Evolutionary conservation across 805 yeast genomes (phyloP).

Genomic region (Ogataea parapolymorpha): DNA sequence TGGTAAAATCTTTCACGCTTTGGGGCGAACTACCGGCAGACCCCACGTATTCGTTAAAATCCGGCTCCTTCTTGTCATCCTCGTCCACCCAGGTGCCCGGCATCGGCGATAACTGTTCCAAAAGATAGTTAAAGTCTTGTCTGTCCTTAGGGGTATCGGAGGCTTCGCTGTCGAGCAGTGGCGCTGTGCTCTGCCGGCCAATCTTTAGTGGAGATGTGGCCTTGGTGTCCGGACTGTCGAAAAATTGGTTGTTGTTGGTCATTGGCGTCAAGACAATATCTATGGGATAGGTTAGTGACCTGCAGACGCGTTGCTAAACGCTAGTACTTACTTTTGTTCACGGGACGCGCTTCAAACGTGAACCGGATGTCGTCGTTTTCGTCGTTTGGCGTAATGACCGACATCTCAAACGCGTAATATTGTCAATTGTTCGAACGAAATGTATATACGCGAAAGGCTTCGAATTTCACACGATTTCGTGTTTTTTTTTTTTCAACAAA

Average conservation of each 20-base stretch:
- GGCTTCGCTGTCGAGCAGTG: neutral
- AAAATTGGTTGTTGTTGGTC: slow-evolving; percentile 1
- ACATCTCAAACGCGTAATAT: slow-evolving; percentile 3
- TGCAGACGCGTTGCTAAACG: slow-evolving; percentile 6
- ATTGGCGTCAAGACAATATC: slow-evolving; percentile 11
- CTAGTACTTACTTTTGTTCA: slow-evolving; percentile 5
- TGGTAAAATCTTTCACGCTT: slow-evolving; percentile 11
- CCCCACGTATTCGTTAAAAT: slow-evolving; percentile 15
- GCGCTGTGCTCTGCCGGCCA: neutral
- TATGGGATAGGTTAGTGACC: slow-evolving; percentile 2
- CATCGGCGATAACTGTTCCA: slow-evolving; percentile 26
- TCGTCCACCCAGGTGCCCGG: slow-evolving; percentile 30
- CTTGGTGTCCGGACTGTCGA: slow-evolving; percentile 21
- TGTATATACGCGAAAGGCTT: neutral
- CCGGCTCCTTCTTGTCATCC: slow-evolving; percentile 13
- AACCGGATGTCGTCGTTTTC: slow-evolving; percentile 12
- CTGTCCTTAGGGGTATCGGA: slow-evolving; percentile 16
- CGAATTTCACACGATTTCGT: slow-evolving; percentile 5
- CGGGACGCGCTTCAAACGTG: slow-evolving; percentile 14
- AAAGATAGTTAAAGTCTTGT: slow-evolving; percentile 26
- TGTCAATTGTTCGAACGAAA: neutral
- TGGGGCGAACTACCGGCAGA: slow-evolving; percentile 21
- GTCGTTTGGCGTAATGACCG: slow-evolving; percentile 1
- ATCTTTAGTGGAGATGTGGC: slow-evolving; percentile 29
- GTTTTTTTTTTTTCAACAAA: neutral